phyloP scores from a whole-genome alignment of 441 rosid species.

The Populus hybrid region DNA sequence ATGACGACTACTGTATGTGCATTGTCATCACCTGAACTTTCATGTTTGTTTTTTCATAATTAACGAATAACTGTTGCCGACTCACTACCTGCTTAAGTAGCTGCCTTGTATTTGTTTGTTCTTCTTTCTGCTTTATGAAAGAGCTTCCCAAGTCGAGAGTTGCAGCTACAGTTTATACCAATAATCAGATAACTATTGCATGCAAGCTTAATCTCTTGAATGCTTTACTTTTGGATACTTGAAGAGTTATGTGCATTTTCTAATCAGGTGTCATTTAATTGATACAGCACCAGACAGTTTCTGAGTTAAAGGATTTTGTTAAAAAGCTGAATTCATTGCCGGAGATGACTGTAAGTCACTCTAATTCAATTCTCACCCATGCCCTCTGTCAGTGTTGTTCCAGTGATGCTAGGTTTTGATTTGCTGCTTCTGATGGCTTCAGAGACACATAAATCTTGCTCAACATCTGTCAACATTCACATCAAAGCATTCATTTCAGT shows the following conservation, averaged over 20 bases:
- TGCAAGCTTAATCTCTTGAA: neutral
- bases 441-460: conserved; percentile 99
- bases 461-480: conserved; percentile 87
- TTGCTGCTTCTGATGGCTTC: conserved; percentile 29
- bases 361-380: conserved; percentile 17
- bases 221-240: conserved; percentile 11
- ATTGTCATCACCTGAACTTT: conserved; percentile 7
- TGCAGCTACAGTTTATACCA: neutral
- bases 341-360: conserved; percentile 74
- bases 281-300: conserved; percentile 80
- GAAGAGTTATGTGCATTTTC: conserved; percentile 7
- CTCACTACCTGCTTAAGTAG: neutral
- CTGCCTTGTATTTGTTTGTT: neutral
- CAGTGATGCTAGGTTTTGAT: conserved; percentile 16
- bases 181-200: neutral
- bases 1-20: conserved; percentile 72
- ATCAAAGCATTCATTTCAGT: conserved; percentile 88
- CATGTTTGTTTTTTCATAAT: neutral
- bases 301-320: conserved; percentile 90
- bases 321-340: conserved; percentile 96
- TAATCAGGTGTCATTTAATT: conserved; percentile 16
- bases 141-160: neutral
- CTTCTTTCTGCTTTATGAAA: neutral
- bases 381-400: conserved; percentile 5
- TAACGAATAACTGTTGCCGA: neutral